Percentiles rank a stretch among this genome's conserved stretches.
These are phyloP conservation scores for Eucalyptus tenuipes DNA, from an alignment of 345 rosid genomes.

Conservation along the genomic window DNA sequence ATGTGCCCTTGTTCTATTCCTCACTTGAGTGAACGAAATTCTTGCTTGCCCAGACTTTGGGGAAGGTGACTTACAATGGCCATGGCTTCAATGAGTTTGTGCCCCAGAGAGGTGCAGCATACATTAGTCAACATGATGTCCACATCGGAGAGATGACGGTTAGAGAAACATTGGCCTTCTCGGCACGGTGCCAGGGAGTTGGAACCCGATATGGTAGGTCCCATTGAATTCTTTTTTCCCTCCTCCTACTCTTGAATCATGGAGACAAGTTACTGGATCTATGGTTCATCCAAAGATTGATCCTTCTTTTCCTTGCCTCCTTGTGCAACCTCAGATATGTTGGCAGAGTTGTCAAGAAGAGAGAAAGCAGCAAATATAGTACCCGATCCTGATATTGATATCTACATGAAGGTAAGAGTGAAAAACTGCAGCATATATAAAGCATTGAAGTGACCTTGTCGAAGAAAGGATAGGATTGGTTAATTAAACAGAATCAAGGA, in stretches of 20 bases:
- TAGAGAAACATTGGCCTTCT: conserved; percentile 49
- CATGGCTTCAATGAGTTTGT: conserved; percentile 38
- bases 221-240: not conserved
- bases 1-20: not conserved
- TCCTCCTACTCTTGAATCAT: not conserved
- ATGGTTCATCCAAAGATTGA: not conserved
- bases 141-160: conserved; percentile 59
- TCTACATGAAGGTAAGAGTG: conserved; percentile 53
- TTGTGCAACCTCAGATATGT: conserved; percentile 29
- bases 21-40: not conserved
- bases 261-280: not conserved
- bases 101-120: conserved; percentile 56
- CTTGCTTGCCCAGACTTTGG: conserved; percentile 6
- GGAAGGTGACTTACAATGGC: conserved; percentile 51
- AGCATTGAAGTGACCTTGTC: not conserved
- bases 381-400: conserved; percentile 76
- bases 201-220: conserved; percentile 1
- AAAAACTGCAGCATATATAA: not conserved
- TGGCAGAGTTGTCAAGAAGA: conserved; percentile 65
- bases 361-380: conserved; percentile 67
- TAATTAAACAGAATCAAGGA: not conserved
- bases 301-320: not conserved
- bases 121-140: conserved; percentile 58
- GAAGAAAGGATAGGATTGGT: not conserved
- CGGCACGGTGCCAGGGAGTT: not conserved